Base-by-base conservation (phyloP, 768 basidiomycete species). In the Boletales sp. region DNA sequence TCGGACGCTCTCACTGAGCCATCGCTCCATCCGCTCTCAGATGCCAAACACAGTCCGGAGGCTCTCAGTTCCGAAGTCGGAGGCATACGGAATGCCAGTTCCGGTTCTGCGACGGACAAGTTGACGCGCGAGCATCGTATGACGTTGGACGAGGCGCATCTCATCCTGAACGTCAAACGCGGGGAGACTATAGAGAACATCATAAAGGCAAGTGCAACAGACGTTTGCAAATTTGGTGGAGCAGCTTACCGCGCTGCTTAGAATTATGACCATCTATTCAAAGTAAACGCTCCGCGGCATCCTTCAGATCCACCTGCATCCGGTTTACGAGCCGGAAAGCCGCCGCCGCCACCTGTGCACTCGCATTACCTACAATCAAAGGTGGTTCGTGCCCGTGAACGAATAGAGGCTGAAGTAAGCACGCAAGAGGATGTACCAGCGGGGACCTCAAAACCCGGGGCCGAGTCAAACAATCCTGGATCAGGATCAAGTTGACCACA, bases 331-430 rank as follows among this genome's bases (percentile, higher is more conserved):
- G 59, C 76, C 13, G 72, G 77, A 34, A 80, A 74, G 64, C 71
- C 69, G 19, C 64, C 70, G 5, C 57, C 70, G 19, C 72, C 68
- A 25, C 76, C 76, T 18, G 60, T 71, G 34, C 76, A 92, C 64
- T 94, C 92, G 33, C 90, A 94, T 69, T 98, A 98, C 70, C 76
- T 98, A 12, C 94, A 95, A 66, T 94, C 92, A 31, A 99, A 99
- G 72, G 91, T 99, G n/a, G 82, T 91, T 40, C 83, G 96, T 37
- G 95, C 96, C 17, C 80, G 84, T 48, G 94, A 97, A 72, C 83
- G 96, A 71, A 84, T 98, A 79, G 89, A 96, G 66, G 94, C 94
- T 0, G 95, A 99, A 75, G 51, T 66, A 60, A 68, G 67, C 32
- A 56, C 56, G 42, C 57, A 57, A 17, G 65, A 70, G 49, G 61